Percentiles rank a stretch among this genome's conserved stretches.
These are phyloP conservation scores for Diaporthe sp. DNA, from an alignment of 2,329 filamentous ascomycete species.

Conservation along the genomic window DNA sequence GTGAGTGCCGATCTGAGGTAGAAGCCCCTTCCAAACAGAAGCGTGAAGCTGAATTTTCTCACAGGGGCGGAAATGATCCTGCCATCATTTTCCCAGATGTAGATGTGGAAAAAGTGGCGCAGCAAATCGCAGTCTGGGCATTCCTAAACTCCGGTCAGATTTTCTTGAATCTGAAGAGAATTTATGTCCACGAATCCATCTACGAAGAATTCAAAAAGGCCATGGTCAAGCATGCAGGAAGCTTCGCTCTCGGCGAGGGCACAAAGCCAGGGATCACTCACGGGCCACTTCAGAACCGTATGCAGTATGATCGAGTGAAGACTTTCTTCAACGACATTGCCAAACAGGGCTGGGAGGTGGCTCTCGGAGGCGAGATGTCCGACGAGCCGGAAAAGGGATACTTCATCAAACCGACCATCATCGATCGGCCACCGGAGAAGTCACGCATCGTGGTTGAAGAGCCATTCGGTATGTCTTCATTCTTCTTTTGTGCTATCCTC, in stretches of 20 bases:
- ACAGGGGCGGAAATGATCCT: slow-evolving; percentile 62
- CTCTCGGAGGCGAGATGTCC: slow-evolving; percentile 55
- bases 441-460: slow-evolving; percentile 70
- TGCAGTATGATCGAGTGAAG: slow-evolving; percentile 61
- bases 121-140: slow-evolving; percentile 60
- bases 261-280: slow-evolving; percentile 46
- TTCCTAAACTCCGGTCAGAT: slow-evolving; percentile 73
- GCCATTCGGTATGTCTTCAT: slow-evolving; percentile 55
- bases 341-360: slow-evolving; percentile 60
- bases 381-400: slow-evolving; percentile 58
- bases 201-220: slow-evolving; percentile 62
- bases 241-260: slow-evolving; percentile 48
- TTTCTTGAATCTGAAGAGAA: slow-evolving; percentile 66
- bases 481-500: background rate
- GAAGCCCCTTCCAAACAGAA: background rate
- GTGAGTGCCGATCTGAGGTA: background rate
- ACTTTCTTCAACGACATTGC: background rate
- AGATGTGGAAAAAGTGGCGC: slow-evolving; percentile 49
- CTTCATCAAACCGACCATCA: slow-evolving; percentile 70
- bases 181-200: slow-evolving; percentile 68
- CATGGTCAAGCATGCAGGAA: slow-evolving; percentile 61
- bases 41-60: background rate
- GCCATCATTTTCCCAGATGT: slow-evolving; percentile 62
- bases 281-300: slow-evolving; percentile 72
- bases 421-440: slow-evolving; percentile 71